Base-by-base conservation (phyloP, 306 rosid genomes). In the Vigna trinervia region DNA sequence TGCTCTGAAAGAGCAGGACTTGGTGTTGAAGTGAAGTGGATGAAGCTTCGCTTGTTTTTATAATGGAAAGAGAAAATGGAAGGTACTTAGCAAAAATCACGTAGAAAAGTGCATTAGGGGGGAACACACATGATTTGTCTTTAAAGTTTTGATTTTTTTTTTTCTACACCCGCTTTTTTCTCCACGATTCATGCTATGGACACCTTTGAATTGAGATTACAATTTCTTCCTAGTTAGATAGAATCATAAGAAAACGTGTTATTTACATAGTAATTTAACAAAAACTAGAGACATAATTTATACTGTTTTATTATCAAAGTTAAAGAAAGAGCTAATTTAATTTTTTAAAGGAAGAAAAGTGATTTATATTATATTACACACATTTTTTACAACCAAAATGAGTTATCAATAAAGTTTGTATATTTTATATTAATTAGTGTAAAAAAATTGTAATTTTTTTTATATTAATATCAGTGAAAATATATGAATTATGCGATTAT, bases 111-210 rank as follows among this genome's bases (percentile, higher is more conserved):
- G 20, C n/a, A 3, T 43, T 70, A 4, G 71, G 74, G 23, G 67
- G 69, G 54, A 7, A 61, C 22, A 12, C 84, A 83, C 84, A 20
- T 69, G 77, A 17, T 68, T 73, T 81, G 68, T 87, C 75, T 78
- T 43, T 51, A 30, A 71, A 69, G 74, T 71, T 63, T 0, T 56
- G 5, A 50, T 34, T 60, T 30, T 22, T 46, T 73, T 82, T 22
- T 41, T 39, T 39, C 12, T n/a, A 54, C 28, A 53, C 73, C 84
- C 89, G 78, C 8, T 76, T 70, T 83, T 83, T 77, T 67, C 92
- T 91, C 90, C 98, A 69, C 72, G 67, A 91, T 84, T 88, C 77
- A 80, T 86, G 94, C 66, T 70, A 75, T 54, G 74, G 65, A 53
- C 14, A 11, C 50, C 1, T 45, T 45, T 12, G 15, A 69, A 46